Conservation (phyloP, 305 asterid species). For the Fraxinus latifolia region DNA sequence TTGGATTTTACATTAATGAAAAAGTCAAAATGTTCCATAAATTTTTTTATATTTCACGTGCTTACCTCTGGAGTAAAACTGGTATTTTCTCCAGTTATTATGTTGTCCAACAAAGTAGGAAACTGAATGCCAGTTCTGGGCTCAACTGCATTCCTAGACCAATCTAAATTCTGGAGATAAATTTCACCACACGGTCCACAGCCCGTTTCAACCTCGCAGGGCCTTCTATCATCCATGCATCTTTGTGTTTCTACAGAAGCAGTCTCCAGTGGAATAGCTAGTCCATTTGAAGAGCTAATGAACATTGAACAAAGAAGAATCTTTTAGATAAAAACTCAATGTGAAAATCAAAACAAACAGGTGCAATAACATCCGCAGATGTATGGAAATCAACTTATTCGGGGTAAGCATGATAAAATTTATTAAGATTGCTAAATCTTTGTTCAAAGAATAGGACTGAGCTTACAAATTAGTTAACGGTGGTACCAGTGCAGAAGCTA, state of each 20-base stretch:
- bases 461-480: conserved; percentile 76
- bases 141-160: conserved; percentile 67
- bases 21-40: neutral
- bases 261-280: conserved; percentile 52
- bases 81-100: conserved; percentile 44
- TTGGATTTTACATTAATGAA: neutral
- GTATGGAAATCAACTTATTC: neutral
- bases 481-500: conserved; percentile 74
- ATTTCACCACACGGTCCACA: conserved; percentile 47
- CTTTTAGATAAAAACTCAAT: neutral
- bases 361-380: neutral
- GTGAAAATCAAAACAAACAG: neutral
- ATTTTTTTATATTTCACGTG: neutral
- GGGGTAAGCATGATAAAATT: neutral
- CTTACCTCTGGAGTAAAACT: conserved; percentile 73
- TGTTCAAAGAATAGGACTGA: conserved; percentile 6
- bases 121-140: conserved; percentile 89
- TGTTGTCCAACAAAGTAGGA: conserved; percentile 69
- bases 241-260: conserved; percentile 47
- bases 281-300: conserved; percentile 52
- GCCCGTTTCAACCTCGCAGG: conserved; percentile 65
- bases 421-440: neutral
- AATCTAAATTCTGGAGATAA: conserved; percentile 47
- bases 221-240: conserved; percentile 47
- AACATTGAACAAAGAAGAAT: conserved; percentile 22